These are phyloP conservation scores for Cordyceps pruinosa DNA, from an alignment of 2,329 filamentous ascomycete species.

Conservation along the genomic window DNA sequence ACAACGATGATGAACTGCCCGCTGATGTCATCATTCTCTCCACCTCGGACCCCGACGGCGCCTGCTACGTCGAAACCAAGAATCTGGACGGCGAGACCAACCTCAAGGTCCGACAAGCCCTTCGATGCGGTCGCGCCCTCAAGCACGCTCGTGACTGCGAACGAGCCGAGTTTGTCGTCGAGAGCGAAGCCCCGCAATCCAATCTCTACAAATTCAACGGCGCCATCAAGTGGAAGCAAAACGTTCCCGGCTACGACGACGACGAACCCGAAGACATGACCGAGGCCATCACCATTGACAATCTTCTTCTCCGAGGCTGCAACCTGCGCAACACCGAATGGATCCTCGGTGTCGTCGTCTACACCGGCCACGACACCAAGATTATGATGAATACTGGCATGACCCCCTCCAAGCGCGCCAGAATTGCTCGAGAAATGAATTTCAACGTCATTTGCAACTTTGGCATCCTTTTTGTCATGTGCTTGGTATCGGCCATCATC, in stretches of 20 bases:
- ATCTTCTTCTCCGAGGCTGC: conserved; percentile 86
- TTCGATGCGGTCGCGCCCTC: conserved; percentile 75
- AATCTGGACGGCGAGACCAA: conserved; percentile 98
- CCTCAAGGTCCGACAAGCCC: conserved; percentile 84
- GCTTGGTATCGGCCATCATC: conserved; percentile 74
- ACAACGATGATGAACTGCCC: conserved; percentile 92
- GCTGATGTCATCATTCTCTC: conserved; percentile 89
- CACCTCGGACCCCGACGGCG: conserved; percentile 88
- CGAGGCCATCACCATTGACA: conserved; percentile 92
- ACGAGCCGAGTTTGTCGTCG: conserved; percentile 75
- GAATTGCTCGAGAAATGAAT: conserved; percentile 89
- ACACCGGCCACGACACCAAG: conserved; percentile 93
- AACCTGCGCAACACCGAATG: conserved; percentile 94
- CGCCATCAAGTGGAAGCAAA: conserved; percentile 79
- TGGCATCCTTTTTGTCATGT: conserved; percentile 80
- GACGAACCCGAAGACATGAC: conserved; percentile 68
- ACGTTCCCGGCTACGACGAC: conserved; percentile 54
- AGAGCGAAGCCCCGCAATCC: conserved; percentile 85
- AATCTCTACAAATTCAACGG: conserved; percentile 95
- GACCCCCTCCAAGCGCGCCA: conserved; percentile 87
- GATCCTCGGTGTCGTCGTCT: conserved; percentile 86
- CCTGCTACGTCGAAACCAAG: conserved; percentile 97
- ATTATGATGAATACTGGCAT: conserved; percentile 98
- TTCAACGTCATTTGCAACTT: conserved; percentile 98
- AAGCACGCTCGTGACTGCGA: conserved; percentile 92